Percentiles rank a stretch among this genome's conserved stretches.
Evolutionary conservation across 2,329 filamentous ascomycete species (phyloP).

Genomic region (Aureobasidium sp.): DNA sequence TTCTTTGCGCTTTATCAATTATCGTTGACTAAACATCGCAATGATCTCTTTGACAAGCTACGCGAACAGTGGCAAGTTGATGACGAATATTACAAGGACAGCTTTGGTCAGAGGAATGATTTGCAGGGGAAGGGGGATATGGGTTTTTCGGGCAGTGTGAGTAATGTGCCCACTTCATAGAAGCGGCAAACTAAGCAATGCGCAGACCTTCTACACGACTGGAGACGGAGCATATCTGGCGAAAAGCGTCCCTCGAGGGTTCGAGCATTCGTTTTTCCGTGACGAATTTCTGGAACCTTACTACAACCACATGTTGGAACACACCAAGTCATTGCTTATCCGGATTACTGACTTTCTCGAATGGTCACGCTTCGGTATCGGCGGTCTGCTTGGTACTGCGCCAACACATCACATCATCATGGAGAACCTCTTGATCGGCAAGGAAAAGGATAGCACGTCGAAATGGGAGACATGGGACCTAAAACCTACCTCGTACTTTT

Average conservation of each 20-base stretch:
- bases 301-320: constrained; percentile 51
- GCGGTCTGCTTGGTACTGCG: constrained; percentile 50
- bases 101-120: constrained; percentile 38
- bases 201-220: constrained; percentile 61
- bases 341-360: constrained; percentile 64
- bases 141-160: constrained; percentile 62
- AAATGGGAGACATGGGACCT: constrained; percentile 65
- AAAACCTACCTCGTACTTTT: constrained; percentile 68
- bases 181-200: neutral
- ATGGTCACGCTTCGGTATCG: constrained; percentile 47
- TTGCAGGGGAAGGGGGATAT: constrained; percentile 57
- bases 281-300: constrained; percentile 59
- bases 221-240: constrained; percentile 58
- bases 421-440: constrained; percentile 64
- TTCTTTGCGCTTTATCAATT: constrained; percentile 14
- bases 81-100: constrained; percentile 46
- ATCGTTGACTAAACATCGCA: constrained; percentile 17
- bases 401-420: constrained; percentile 69
- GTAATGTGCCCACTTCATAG: neutral
- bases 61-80: constrained; percentile 46
- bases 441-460: constrained; percentile 35
- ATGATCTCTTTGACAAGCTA: constrained; percentile 43
- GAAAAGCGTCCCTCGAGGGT: constrained; percentile 61
- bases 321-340: constrained; percentile 55
- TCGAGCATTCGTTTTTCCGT: constrained; percentile 63